These are phyloP conservation scores for Fusarium sp. DNA, from an alignment of 2,329 filamentous ascomycete genomes.

Conservation along the genomic window DNA sequence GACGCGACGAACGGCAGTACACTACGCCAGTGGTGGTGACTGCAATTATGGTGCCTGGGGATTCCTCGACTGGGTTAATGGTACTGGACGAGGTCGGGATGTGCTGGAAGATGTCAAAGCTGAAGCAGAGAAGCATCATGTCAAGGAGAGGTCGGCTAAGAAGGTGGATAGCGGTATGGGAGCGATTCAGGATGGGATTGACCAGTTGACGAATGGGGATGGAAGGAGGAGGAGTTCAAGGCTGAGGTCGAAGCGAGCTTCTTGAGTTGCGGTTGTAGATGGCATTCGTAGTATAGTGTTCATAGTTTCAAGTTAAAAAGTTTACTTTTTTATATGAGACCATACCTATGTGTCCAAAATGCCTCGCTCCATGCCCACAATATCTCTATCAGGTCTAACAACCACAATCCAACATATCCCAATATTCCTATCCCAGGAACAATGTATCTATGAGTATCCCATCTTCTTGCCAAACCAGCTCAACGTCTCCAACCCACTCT, in stretches of 20 bases:
- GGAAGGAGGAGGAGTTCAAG: slow-evolving; percentile 45
- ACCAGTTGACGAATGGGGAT: slow-evolving; percentile 43
- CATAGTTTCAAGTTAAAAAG: neutral
- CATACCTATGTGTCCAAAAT: neutral
- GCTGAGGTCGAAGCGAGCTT: slow-evolving; percentile 39
- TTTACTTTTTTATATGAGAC: slow-evolving; percentile 4
- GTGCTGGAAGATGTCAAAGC: slow-evolving; percentile 66
- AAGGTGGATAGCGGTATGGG: slow-evolving; percentile 50
- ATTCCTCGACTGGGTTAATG: slow-evolving; percentile 71
- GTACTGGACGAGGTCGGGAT: slow-evolving; percentile 64
- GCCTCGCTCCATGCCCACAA: neutral
- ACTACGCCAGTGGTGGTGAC: slow-evolving; percentile 66
- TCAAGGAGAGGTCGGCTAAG: slow-evolving; percentile 56
- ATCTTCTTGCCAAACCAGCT: slow-evolving; percentile 64
- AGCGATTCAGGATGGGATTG: slow-evolving; percentile 50
- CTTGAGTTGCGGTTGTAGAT: too few species aligned
- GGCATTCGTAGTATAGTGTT: too few species aligned
- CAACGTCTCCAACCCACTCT: slow-evolving; percentile 75
- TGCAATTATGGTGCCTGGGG: slow-evolving; percentile 74
- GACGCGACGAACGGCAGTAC: slow-evolving; percentile 56
- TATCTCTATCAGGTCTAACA: slow-evolving; percentile 31
- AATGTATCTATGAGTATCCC: slow-evolving; percentile 45
- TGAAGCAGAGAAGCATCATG: slow-evolving; percentile 68
- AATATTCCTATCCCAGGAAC: neutral
- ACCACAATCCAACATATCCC: neutral